Base-by-base conservation (phyloP, 257 asterid genomes). In the Fraxinus excelsior region DNA sequence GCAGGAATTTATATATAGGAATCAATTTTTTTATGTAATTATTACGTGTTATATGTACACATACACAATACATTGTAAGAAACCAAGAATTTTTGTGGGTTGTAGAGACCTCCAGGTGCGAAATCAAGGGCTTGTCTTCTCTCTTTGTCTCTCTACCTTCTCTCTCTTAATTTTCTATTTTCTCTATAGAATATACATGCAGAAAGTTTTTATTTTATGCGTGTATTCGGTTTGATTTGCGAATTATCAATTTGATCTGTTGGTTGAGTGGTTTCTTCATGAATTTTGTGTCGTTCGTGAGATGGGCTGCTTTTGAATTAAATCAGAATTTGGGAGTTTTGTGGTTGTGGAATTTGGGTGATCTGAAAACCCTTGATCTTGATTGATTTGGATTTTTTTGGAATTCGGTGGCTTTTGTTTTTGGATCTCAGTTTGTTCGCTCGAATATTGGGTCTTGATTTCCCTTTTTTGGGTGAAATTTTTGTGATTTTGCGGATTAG, bases 281-380 rank as follows among this genome's bases (percentile, higher is more conserved):
- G 72, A 76, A 80, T 75, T 71, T 56, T 29, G 46, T 23, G 37
- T 28, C 71, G 64, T 58, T 72, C 42, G 40, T 12, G 34, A 51
- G 74, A 76, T 83, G 64, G 71, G 51, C 32, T 46, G 67, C 67
- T 67, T 83, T 11, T 79, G 80, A 83, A 78, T 82, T 72, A 26
- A 62, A 62, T 71, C 37, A 51, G 60, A 44, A 71, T 76, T 78
- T 80, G 58, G 79, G 76, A 44, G 75, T 78, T 67, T 19, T 16
- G 34, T 11, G 32, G 35, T 26, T 62, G 68, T 62, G 34, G 18
- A 62, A 62, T 62, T 26, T 62, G 35, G 68, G 32, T 26, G 68
- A 62, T 62, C 73, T 49, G 70, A 90, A 92, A 84, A 83, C 88
- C 93, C 85, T 85, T 85, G 97, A 91, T 93, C 97, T 82, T 82